Percentiles rank a stretch among this genome's conserved stretches.
These are phyloP conservation scores for Ruellia speciosa DNA, from an alignment of 305 asterid genomes.

Conservation along the genomic window DNA sequence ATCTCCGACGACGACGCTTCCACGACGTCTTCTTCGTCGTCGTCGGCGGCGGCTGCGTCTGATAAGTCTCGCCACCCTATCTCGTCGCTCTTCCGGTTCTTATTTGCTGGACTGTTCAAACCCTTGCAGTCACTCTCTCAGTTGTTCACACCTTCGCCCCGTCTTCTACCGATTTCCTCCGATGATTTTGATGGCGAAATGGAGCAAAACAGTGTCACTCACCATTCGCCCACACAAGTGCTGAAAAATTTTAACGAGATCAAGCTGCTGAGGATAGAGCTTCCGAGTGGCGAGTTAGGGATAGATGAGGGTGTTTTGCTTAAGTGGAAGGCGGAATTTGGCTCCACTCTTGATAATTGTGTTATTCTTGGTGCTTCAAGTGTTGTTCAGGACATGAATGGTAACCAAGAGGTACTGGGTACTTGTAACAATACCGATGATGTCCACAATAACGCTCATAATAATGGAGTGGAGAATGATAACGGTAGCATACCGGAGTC, in stretches of 20 bases:
- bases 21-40: slow-evolving; percentile 24
- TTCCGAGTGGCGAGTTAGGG: slow-evolving; percentile 84
- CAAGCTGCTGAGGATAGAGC: slow-evolving; percentile 63
- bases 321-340: slow-evolving; percentile 84
- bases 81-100: slow-evolving; percentile 49
- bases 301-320: slow-evolving; percentile 75
- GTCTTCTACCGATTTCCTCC: slow-evolving; percentile 30
- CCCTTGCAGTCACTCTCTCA: slow-evolving; percentile 63
- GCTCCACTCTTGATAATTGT: slow-evolving; percentile 82
- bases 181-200: slow-evolving; percentile 35
- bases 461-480: slow-evolving; percentile 37
- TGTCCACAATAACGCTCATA: slow-evolving; percentile 9
- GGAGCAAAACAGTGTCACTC: slow-evolving; percentile 64
- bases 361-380: slow-evolving; percentile 85
- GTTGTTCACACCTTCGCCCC: slow-evolving; percentile 41
- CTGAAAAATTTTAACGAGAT: slow-evolving; percentile 74
- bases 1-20: slow-evolving; percentile 70
- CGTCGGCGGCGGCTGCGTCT: slow-evolving; percentile 28
- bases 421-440: slow-evolving; percentile 18
- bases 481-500: slow-evolving; percentile 88
- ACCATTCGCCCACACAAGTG: slow-evolving; percentile 88
- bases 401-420: slow-evolving; percentile 12
- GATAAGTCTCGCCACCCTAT: slow-evolving; percentile 55
- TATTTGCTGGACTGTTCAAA: slow-evolving; percentile 49
- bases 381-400: slow-evolving; percentile 25